These are phyloP conservation scores for Gossypium turneri DNA, from an alignment of 345 rosid species.

Conservation along the genomic window DNA sequence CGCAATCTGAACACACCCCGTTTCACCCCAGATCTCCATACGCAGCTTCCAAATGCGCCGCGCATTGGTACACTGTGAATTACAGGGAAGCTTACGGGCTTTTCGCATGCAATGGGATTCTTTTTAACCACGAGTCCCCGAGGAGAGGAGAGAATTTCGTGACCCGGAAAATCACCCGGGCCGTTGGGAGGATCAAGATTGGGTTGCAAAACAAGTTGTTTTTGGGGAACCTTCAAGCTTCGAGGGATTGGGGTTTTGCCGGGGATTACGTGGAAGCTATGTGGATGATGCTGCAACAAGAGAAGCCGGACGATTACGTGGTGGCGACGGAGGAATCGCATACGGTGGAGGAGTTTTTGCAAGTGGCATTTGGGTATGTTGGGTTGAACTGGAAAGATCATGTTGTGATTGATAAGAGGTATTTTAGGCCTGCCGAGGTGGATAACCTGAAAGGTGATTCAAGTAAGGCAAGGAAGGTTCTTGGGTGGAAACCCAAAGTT, in stretches of 20 bases:
- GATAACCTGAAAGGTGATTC: constrained; percentile 34
- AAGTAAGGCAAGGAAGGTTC: constrained; percentile 15
- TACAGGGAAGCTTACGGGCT: constrained; percentile 88
- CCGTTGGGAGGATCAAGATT: constrained; percentile 78
- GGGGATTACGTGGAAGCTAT: constrained; percentile 98
- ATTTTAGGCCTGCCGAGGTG: constrained; percentile 44
- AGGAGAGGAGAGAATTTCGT: constrained; percentile 91
- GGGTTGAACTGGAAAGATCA: constrained; percentile 47
- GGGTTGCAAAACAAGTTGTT: constrained; percentile 83
- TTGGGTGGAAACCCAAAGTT: constrained; percentile 65
- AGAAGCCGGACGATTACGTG: constrained; percentile 86
- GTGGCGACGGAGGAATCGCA: constrained; percentile 95
- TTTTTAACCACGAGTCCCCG: constrained; percentile 93
- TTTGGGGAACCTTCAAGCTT: constrained; percentile 77
- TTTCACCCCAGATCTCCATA: constrained; percentile 98
- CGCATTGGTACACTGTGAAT: constrained; percentile 97
- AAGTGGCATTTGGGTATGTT: constrained; percentile 64
- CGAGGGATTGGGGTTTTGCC: constrained; percentile 95
- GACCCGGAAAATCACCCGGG: constrained; percentile 91
- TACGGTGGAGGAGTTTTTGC: constrained; percentile 82
- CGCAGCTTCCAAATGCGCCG: constrained; percentile 90
- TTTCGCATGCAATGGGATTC: constrained; percentile 84
- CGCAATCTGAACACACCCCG: constrained; percentile 72
- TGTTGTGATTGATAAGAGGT: constrained; percentile 43
- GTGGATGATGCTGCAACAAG: constrained; percentile 99